These are phyloP conservation scores for Astrephomene gubernaculifera DNA, from an alignment of 139 green algal species.

Conservation along the genomic window DNA sequence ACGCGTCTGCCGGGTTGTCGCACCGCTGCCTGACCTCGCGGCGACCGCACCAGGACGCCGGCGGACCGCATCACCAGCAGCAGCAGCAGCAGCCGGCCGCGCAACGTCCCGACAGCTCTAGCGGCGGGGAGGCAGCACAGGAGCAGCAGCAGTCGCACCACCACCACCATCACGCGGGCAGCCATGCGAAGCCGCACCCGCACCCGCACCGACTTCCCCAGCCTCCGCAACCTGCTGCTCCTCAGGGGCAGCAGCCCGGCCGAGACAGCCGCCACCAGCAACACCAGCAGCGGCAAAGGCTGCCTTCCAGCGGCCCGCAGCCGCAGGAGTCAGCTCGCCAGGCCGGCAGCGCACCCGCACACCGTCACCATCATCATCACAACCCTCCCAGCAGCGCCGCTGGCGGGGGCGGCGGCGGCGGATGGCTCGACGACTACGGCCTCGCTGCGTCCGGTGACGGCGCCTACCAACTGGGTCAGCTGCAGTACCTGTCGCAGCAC, in stretches of 20 bases:
- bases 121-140: too few relatives aligned
- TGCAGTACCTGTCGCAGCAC: conserved; percentile 46
- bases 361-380: not conserved
- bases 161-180: not conserved
- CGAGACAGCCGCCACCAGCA: too few relatives aligned
- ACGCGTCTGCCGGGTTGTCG: too few relatives aligned
- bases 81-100: too few relatives aligned
- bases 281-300: too few relatives aligned
- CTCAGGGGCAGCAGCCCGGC: conserved; percentile 6
- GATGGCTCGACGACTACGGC: conserved; percentile 15
- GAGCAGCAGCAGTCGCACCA: not conserved
- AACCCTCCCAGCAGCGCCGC: not conserved
- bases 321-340: not conserved
- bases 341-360: not conserved
- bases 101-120: too few relatives aligned
- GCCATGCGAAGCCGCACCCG: not conserved
- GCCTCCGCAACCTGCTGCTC: not conserved
- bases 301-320: too few relatives aligned
- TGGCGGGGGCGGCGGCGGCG: not conserved
- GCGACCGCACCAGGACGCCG: too few relatives aligned
- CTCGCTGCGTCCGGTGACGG: conserved; percentile 1
- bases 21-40: too few relatives aligned
- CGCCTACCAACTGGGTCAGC: conserved; percentile 37
- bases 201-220: conserved; percentile 4
- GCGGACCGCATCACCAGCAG: too few relatives aligned